These are phyloP conservation scores for Tuber melanosporum DNA, from an alignment of 495 filamentous ascomycete genomes.

Conservation along the genomic window DNA sequence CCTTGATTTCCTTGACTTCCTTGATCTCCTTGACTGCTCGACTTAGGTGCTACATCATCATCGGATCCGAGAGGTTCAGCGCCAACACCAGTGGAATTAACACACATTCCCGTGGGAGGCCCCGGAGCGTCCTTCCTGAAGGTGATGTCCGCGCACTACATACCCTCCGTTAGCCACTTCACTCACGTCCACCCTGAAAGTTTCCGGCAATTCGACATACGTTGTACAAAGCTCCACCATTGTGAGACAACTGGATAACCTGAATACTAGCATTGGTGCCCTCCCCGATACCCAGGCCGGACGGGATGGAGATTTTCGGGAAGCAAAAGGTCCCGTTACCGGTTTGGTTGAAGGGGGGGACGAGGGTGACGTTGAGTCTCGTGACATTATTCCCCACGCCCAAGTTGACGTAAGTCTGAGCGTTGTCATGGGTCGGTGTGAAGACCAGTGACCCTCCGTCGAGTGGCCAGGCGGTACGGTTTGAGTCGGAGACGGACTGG, in stretches of 20 bases:
- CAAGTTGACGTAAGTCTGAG: constrained; percentile 58
- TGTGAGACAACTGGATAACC: constrained; percentile 50
- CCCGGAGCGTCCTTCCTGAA: constrained; percentile 48
- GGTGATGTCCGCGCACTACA: constrained; percentile 58
- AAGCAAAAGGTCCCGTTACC: constrained; percentile 58
- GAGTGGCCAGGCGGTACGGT: constrained; percentile 59
- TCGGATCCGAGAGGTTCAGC: constrained; percentile 27
- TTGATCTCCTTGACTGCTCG: too few species aligned
- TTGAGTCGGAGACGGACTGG: constrained; percentile 44
- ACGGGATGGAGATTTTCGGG: constrained; percentile 47
- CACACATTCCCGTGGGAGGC: constrained; percentile 44
- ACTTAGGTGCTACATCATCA: background rate
- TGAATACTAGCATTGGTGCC: constrained; percentile 53
- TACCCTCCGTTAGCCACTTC: constrained; percentile 21
- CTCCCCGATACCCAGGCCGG: constrained; percentile 45
- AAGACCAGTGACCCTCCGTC: constrained; percentile 52
- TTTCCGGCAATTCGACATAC: constrained; percentile 41
- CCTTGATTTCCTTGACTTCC: too few species aligned
- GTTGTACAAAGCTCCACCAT: constrained; percentile 55
- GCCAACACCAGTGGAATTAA: constrained; percentile 46
- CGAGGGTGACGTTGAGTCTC: constrained; percentile 57
- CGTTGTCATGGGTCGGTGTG: constrained; percentile 51
- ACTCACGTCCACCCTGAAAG: constrained; percentile 8
- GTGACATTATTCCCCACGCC: constrained; percentile 54
- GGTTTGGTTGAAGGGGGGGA: constrained; percentile 53